A percentile compares a stretch with the other conserved stretches of the same genome.
These are phyloP conservation scores for Sporothrix brasiliensis DNA, from an alignment of 2,329 filamentous ascomycete species.

Conservation along the genomic window DNA sequence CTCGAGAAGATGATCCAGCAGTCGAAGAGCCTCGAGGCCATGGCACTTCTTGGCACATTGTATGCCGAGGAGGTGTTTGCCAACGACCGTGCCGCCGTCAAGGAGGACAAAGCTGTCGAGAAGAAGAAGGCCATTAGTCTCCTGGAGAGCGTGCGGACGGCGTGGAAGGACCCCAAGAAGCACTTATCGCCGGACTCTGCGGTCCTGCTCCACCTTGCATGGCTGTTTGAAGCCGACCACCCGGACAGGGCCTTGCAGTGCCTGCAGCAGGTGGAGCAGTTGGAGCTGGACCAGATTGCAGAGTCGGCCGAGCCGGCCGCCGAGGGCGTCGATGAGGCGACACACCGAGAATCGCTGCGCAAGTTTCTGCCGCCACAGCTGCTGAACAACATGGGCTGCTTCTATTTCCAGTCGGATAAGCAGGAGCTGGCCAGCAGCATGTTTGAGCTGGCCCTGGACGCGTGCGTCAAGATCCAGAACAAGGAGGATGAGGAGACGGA, in stretches of 20 bases:
- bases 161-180: constrained; percentile 93
- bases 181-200: constrained; percentile 78
- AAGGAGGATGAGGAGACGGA: constrained; percentile 71
- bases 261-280: constrained; percentile 85
- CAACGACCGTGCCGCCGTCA: constrained; percentile 66
- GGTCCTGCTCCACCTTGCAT: constrained; percentile 86
- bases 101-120: constrained; percentile 85
- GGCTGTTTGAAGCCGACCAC: constrained; percentile 82
- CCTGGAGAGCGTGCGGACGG: constrained; percentile 78
- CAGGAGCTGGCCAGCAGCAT: constrained; percentile 77
- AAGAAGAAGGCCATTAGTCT: constrained; percentile 83
- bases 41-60: constrained; percentile 86
- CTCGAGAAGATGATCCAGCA: constrained; percentile 93
- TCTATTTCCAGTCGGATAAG: constrained; percentile 86
- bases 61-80: constrained; percentile 94
- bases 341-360: constrained; percentile 64
- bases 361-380: constrained; percentile 85
- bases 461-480: constrained; percentile 79
- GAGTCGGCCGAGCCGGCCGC: constrained; percentile 65
- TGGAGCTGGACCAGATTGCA: constrained; percentile 79
- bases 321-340: constrained; percentile 62
- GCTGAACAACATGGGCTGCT: constrained; percentile 96
- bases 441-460: constrained; percentile 88
- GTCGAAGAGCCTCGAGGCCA: constrained; percentile 80
- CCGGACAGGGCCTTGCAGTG: constrained; percentile 93